Conservation (phyloP, 2,329 filamentous ascomycete species). For the Capronia americana region DNA sequence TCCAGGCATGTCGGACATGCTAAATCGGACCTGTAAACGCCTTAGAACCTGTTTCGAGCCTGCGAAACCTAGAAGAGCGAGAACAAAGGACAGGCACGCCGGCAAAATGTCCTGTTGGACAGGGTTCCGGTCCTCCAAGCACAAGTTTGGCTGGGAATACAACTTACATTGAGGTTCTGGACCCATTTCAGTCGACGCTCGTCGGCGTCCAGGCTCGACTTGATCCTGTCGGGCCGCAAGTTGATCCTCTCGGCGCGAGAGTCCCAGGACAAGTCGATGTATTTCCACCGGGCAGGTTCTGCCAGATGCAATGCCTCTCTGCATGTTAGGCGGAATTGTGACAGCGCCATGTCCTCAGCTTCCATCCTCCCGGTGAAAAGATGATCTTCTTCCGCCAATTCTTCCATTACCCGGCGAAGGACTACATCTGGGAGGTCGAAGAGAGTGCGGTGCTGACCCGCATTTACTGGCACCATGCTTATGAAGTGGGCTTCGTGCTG, state of each 20-base stretch:
- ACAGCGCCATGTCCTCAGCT: neutral
- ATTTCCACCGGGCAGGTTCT: neutral
- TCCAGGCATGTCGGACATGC: neutral
- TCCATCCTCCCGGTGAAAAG: neutral
- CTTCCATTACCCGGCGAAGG: neutral
- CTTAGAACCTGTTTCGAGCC: neutral
- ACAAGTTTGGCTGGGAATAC: neutral
- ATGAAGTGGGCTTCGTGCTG: neutral
- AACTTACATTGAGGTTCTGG: neutral
- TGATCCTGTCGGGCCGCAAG: neutral
- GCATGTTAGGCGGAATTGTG: neutral
- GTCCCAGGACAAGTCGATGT: neutral
- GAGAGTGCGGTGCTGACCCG: neutral
- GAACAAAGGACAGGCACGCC: neutral
- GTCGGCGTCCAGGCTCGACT: neutral
- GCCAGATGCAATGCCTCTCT: neutral
- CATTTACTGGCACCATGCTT: neutral
- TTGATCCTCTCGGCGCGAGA: neutral
- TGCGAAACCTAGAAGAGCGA: neutral
- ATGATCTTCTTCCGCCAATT: neutral
- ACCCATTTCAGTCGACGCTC: neutral
- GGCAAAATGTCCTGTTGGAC: neutral
- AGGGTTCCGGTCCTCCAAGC: neutral
- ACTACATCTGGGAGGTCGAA: conserved; percentile 2
- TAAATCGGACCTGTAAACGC: neutral